phyloP scores from a whole-genome alignment of 495 filamentous ascomycete species.

The Aspergillus kassunensis region DNA sequence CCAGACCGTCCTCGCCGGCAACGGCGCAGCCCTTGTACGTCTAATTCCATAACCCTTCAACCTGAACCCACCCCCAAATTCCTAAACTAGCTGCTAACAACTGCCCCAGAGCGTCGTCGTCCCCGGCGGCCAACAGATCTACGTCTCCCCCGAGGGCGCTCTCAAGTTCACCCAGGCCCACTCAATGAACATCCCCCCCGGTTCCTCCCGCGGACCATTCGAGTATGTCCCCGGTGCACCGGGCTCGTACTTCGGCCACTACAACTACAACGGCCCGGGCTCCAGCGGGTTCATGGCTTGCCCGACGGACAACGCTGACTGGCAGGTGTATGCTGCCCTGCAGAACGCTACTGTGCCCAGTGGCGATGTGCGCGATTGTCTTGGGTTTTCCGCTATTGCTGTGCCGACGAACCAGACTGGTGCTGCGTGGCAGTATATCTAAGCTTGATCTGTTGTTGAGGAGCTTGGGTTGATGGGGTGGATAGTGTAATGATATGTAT shows the following conservation, averaged over 20 bases:
- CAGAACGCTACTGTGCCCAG: constrained; percentile 38
- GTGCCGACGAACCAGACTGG: constrained; percentile 19
- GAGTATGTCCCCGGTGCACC: constrained; percentile 24
- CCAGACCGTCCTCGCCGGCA: constrained; percentile 37
- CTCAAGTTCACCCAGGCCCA: constrained; percentile 60
- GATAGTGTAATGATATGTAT: no score
- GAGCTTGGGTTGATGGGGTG: no score
- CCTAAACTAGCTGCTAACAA: neutral
- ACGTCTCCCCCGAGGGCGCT: constrained; percentile 52
- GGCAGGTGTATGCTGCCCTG: constrained; percentile 43
- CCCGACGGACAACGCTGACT: constrained; percentile 31
- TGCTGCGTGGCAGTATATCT: constrained; percentile 44
- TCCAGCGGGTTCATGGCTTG: constrained; percentile 43
- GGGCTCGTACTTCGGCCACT: constrained; percentile 25
- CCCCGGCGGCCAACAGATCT: constrained; percentile 63
- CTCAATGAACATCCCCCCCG: constrained; percentile 52
- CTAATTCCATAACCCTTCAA: neutral
- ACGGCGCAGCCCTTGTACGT: constrained; percentile 35
- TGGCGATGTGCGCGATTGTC: constrained; percentile 33
- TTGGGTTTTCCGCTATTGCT: constrained; percentile 39
- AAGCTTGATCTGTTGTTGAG: neutral
- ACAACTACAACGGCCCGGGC: constrained; percentile 28
- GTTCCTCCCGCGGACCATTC: constrained; percentile 46
- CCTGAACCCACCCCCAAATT: constrained; percentile 7
- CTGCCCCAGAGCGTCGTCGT: constrained; percentile 45